These are phyloP conservation scores for Erythrobasidium yunnanense DNA, from an alignment of 768 basidiomycete genomes.

Conservation along the genomic window DNA sequence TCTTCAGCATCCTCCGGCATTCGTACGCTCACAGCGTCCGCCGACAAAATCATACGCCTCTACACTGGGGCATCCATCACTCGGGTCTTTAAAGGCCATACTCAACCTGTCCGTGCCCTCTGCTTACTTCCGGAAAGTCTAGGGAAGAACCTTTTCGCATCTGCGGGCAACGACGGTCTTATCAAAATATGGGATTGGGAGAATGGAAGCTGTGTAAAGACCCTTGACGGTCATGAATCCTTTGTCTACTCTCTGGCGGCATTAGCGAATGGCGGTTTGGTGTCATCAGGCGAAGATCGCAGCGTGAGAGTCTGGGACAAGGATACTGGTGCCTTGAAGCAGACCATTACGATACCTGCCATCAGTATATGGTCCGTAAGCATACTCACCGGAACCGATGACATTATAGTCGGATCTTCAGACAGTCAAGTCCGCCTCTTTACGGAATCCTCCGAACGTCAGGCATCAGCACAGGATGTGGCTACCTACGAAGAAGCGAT, in stretches of 20 bases:
- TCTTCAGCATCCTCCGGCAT: conserved; percentile 43
- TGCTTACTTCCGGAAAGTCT: conserved; percentile 62
- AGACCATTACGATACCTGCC: conserved; percentile 83
- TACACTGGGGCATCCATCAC: conserved; percentile 63
- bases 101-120: conserved; percentile 78
- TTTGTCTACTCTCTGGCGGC: conserved; percentile 88
- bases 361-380: conserved; percentile 85
- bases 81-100: conserved; percentile 72
- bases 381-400: conserved; percentile 65
- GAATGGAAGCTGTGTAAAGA: conserved; percentile 55
- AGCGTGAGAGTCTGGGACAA: conserved; percentile 84
- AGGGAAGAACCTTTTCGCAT: conserved; percentile 63
- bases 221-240: conserved; percentile 85
- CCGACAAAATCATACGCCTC: conserved; percentile 84
- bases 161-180: conserved; percentile 52
- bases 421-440: conserved; percentile 81
- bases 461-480: conserved; percentile 46
- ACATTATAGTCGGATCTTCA: conserved; percentile 83
- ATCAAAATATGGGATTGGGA: conserved; percentile 74
- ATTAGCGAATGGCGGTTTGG: conserved; percentile 55
- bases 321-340: conserved; percentile 61
- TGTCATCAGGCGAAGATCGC: conserved; percentile 90
- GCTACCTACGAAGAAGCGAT: conserved; percentile 58
- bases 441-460: conserved; percentile 56
- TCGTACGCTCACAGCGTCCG: conserved; percentile 54